Evolutionary conservation across 495 filamentous ascomycete species (phyloP).

Genomic region (Penicillium paradoxum): DNA sequence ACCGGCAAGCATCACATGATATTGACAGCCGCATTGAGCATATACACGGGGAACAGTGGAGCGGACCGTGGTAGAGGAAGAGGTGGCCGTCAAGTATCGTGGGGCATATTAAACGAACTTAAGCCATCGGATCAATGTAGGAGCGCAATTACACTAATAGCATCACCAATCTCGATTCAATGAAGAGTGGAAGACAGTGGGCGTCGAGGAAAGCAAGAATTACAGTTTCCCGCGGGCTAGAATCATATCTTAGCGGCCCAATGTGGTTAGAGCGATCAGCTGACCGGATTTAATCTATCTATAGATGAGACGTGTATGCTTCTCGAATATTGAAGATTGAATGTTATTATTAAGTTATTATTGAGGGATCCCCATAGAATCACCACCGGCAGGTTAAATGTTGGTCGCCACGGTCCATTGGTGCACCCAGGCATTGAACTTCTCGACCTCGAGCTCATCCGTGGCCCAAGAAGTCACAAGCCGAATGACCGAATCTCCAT

Average conservation of each 20-base stretch:
- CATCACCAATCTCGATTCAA: background rate
- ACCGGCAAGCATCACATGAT: conserved; percentile 42
- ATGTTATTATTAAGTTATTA: conserved; percentile 7
- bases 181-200: background rate
- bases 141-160: background rate
- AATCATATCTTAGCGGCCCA: background rate
- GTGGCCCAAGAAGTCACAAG: conserved; percentile 40
- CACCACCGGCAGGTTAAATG: background rate
- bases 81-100: background rate
- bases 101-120: background rate
- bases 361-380: background rate
- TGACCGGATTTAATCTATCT: background rate
- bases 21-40: conserved; percentile 37
- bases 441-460: conserved; percentile 30
- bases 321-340: background rate
- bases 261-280: conserved; percentile 4
- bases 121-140: conserved; percentile 3
- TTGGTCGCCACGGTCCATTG: conserved; percentile 22
- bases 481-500: conserved; percentile 22
- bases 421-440: conserved; percentile 30
- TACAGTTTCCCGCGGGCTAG: background rate
- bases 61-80: background rate
- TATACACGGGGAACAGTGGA: background rate
- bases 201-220: background rate
- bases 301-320: background rate